These are phyloP conservation scores for Aspergillus aculeatus DNA, from an alignment of 2,329 filamentous ascomycete genomes.

Conservation along the genomic window DNA sequence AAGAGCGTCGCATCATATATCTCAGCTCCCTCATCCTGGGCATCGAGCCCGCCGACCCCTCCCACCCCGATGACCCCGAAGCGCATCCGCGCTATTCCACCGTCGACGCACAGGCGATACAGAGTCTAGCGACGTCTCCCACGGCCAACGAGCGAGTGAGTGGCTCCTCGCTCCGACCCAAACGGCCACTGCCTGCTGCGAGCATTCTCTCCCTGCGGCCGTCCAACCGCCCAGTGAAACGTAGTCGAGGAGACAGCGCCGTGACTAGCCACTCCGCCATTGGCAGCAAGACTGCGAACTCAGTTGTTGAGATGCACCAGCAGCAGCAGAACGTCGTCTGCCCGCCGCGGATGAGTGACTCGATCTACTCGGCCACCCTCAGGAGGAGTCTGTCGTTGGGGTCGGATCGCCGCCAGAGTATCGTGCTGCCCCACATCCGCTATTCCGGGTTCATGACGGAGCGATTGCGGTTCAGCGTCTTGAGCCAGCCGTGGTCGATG, in stretches of 20 bases:
- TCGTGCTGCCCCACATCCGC: constrained; percentile 14
- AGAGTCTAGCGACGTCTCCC: neutral
- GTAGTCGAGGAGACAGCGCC: neutral
- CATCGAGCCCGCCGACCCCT: neutral
- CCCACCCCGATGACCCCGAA: neutral
- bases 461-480: constrained; percentile 10
- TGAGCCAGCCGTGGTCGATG: constrained; percentile 15
- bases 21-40: constrained; percentile 3
- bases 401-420: constrained; percentile 11
- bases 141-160: too few relatives aligned
- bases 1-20: constrained; percentile 24
- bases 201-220: neutral
- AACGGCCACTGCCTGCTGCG: neutral
- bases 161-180: neutral
- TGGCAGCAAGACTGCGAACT: too few relatives aligned
- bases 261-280: neutral
- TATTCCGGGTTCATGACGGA: constrained; percentile 15
- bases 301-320: too few relatives aligned
- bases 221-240: neutral
- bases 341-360: constrained; percentile 18
- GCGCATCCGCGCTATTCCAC: neutral
- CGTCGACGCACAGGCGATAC: neutral
- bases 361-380: constrained; percentile 21
- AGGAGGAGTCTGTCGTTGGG: constrained; percentile 12
- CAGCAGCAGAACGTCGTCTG: neutral